These are phyloP conservation scores for Monosporozyma yasuniensis DNA, from an alignment of 805 yeast genomes.

Conservation along the genomic window DNA sequence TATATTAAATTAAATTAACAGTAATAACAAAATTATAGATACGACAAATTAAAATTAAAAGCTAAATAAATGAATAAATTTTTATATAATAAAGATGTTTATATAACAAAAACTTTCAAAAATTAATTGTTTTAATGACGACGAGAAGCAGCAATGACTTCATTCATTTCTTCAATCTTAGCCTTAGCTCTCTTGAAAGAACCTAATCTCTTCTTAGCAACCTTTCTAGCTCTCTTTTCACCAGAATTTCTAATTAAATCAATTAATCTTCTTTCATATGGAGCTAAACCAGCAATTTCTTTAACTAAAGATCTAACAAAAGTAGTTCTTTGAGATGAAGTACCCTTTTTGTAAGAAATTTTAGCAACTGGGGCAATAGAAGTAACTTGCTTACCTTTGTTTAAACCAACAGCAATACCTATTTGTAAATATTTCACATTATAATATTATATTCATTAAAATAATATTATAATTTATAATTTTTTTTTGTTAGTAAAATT, in stretches of 20 bases:
- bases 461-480: background rate
- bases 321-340: constrained; percentile 86
- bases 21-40: background rate
- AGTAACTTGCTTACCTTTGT: constrained; percentile 98
- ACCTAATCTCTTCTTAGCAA: constrained; percentile 99
- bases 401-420: constrained; percentile 95
- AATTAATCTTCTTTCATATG: constrained; percentile 99
- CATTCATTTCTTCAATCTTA: constrained; percentile 98
- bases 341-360: constrained; percentile 94
- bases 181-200: constrained; percentile 99
- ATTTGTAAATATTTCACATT: constrained; percentile 18
- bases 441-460: background rate
- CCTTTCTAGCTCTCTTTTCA: constrained; percentile 99
- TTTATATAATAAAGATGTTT: background rate
- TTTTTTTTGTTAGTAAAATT: constrained; percentile 28
- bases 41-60: background rate
- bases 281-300: constrained; percentile 98
- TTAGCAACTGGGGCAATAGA: constrained; percentile 77
- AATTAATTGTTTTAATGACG: constrained; percentile 51
- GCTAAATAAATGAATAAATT: background rate
- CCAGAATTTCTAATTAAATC: constrained; percentile 99
- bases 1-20: too few species aligned
- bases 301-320: constrained; percentile 92
- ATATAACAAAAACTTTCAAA: background rate
- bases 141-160: constrained; percentile 94